Base-by-base conservation (phyloP, 2,329 filamentous ascomycete species). In the Stagonosporopsis vannaccii region DNA sequence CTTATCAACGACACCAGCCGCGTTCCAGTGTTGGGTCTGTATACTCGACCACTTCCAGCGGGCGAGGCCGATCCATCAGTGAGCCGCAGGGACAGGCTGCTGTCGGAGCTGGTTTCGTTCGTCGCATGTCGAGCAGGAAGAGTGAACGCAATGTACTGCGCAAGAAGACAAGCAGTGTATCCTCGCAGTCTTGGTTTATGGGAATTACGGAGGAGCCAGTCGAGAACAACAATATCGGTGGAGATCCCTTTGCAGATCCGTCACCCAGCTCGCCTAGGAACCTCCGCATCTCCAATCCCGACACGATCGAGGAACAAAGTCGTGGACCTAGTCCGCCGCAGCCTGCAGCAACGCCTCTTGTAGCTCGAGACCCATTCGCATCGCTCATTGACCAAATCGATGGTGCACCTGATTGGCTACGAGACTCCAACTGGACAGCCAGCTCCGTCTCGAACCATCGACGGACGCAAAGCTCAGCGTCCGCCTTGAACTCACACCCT, bases 11-110 rank as follows among this genome's bases (percentile, higher is more conserved):
- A 45, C 69, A 74, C 23, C 68, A 58, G 35, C 59, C 56, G n/a
- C 67, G 70, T 22, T 64, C 62, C 39, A 75, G 72, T 42, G 59
- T 68, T 45, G 71, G 69, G 37, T 75, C 72, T 1, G 59, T 74
- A 2, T 75, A 75, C 53, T 73, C 72, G 9, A 66, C 65, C 5
- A 56, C 62, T 15, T 58, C 66, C 2, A 66, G 63, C 42, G 62
- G 62, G 15, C 65, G 68, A 37, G 65, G 56, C 22, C 61, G 67
- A 42, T 73, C 70, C 4, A 65, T 64, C 17, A 74, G 68, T 51
- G 72, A 76, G 42, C 59, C 67, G 11, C 66, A 71, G 19, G 67
- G 41, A 12, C 49, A 52, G 20, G n/a, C 49, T 26, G 41, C 41
- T 7, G 23, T 17, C 9, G 40, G 69, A 17, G 57, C 64, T 26